phyloP scores from a whole-genome alignment of 208 protist genomes.

The Trypanosoma grayi region DNA sequence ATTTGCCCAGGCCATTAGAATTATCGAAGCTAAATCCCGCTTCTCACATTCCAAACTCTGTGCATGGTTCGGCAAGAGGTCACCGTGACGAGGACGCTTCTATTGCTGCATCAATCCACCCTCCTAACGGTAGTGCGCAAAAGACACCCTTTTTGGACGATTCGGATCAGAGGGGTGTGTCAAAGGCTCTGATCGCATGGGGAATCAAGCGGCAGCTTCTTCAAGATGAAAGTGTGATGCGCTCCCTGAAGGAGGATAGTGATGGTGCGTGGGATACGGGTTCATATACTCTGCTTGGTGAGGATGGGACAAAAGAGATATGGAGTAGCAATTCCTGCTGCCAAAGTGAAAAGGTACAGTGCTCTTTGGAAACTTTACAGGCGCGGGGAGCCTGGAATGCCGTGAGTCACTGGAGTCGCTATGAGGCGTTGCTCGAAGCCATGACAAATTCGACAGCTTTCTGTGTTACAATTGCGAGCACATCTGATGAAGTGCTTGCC shows the following conservation, averaged over 20 bases:
- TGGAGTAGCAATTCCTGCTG: background rate
- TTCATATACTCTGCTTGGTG: background rate
- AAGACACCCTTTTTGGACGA: background rate
- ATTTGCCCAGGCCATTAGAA: too few relatives aligned
- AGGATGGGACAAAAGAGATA: background rate
- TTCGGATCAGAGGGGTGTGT: background rate
- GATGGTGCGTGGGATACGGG: background rate
- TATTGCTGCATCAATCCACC: background rate
- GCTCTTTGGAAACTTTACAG: background rate
- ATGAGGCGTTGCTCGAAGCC: slow-evolving; percentile 8
- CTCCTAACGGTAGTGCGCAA: background rate
- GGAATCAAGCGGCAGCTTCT: slow-evolving; percentile 17
- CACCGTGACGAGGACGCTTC: background rate
- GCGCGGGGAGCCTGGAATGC: slow-evolving; percentile 11
- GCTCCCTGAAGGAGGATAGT: slow-evolving; percentile 2
- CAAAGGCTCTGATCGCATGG: slow-evolving; percentile 26
- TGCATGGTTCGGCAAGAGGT: too few relatives aligned
- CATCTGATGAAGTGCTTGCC: slow-evolving; percentile 14
- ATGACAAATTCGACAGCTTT: slow-evolving; percentile 19
- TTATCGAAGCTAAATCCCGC: too few relatives aligned
- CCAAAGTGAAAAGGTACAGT: background rate
- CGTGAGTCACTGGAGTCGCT: slow-evolving; percentile 3
- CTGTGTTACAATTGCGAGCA: slow-evolving; percentile 16
- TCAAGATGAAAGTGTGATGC: slow-evolving; percentile 22
- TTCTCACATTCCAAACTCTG: too few relatives aligned